Evolutionary conservation across 2,329 filamentous ascomycete species (phyloP).

Genomic region (Myriosclerotinia duriaeana): DNA sequence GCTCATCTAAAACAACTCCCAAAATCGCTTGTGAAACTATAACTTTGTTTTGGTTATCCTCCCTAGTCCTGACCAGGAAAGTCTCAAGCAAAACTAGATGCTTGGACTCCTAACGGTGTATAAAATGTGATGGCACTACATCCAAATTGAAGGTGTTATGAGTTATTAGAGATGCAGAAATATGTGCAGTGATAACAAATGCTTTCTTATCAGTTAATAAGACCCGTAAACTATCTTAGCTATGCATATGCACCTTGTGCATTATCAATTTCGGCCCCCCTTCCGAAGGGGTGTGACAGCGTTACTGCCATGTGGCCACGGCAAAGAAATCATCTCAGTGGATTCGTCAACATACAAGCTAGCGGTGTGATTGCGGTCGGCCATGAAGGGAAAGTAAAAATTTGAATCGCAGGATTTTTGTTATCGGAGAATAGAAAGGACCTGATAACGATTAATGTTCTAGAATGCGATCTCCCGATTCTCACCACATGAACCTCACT

Average conservation of each 20-base stretch:
- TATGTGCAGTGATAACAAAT: not conserved
- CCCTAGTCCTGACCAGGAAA: not conserved
- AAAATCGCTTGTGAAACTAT: too few species aligned
- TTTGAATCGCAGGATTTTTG: conserved; percentile 3
- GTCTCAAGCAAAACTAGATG: conserved; percentile 3
- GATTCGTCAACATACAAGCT: not conserved
- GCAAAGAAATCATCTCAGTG: not conserved
- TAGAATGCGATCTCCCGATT: not conserved
- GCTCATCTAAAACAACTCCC: too few species aligned
- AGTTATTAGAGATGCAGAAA: not conserved
- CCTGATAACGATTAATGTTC: conserved; percentile 3
- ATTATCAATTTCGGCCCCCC: not conserved
- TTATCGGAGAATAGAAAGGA: conserved; percentile 2
- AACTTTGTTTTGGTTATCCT: too few species aligned
- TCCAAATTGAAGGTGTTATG: not conserved
- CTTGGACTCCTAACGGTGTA: conserved; percentile 1
- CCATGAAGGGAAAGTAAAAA: conserved; percentile 4
- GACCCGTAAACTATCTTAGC: not conserved
- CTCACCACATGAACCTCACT: not conserved
- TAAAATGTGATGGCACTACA: not conserved
- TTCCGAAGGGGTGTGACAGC: not conserved
- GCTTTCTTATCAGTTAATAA: not conserved
- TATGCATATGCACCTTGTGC: not conserved
- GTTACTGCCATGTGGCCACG: conserved; percentile 12
- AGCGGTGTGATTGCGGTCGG: not conserved